Percentiles rank a stretch among this genome's conserved stretches.
phyloP scores from a whole-genome alignment of 768 basidiomycete species.

The Clitopilus hobsonii region DNA sequence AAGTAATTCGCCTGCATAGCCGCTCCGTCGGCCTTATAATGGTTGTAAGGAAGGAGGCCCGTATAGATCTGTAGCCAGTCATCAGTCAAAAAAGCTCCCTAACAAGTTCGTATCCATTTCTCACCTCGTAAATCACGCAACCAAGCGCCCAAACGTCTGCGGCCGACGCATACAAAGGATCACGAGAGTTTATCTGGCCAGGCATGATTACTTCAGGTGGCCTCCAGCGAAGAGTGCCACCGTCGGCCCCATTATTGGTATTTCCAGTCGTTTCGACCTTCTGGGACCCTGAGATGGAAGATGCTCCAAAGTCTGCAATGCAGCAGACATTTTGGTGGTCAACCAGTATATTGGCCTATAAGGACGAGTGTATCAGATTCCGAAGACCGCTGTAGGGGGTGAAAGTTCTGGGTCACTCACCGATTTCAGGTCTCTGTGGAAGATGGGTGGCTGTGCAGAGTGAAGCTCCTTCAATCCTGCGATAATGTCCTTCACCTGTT shows the following conservation, averaged over 20 bases:
- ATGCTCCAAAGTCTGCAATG: slow-evolving; percentile 12
- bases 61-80: slow-evolving; percentile 7
- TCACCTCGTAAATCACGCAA: slow-evolving; percentile 11
- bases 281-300: slow-evolving; percentile 11
- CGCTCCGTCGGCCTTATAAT: not conserved
- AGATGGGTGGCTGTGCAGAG: slow-evolving; percentile 29
- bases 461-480: slow-evolving; percentile 34
- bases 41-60: slow-evolving; percentile 6
- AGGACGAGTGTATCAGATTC: not conserved
- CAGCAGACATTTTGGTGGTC: slow-evolving; percentile 7
- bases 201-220: slow-evolving; percentile 7
- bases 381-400: not conserved
- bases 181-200: not conserved
- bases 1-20: not conserved
- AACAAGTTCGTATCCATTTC: not conserved
- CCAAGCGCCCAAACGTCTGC: slow-evolving; percentile 11
- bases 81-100: not conserved
- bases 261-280: too few species aligned
- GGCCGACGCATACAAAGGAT: not conserved
- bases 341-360: slow-evolving; percentile 11
- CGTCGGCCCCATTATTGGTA: slow-evolving; percentile 2
- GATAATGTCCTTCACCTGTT: slow-evolving; percentile 24
- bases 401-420: slow-evolving; percentile 16
- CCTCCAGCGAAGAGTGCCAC: slow-evolving; percentile 7
- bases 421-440: slow-evolving; percentile 37